phyloP scores from a whole-genome alignment of 2,329 filamentous ascomycete species.

The Neopestalotiopsis clavispora region DNA sequence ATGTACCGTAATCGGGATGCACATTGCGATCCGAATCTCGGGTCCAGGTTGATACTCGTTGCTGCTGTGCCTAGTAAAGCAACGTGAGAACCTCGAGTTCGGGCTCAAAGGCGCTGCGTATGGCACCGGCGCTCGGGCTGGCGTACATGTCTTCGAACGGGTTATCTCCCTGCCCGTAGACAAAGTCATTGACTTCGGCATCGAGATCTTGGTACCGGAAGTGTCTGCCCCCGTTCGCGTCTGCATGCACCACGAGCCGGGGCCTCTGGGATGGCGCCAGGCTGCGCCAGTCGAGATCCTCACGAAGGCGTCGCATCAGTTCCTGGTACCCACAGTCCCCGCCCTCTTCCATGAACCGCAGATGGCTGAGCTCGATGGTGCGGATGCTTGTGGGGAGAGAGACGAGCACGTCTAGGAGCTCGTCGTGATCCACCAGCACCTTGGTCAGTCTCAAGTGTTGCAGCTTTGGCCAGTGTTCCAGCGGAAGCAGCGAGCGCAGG shows the following conservation, averaged over 20 bases:
- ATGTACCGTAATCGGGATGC: background rate
- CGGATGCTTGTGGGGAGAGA: slow-evolving; percentile 6
- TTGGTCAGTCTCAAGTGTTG: slow-evolving; percentile 2
- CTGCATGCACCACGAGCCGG: background rate
- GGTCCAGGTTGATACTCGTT: background rate
- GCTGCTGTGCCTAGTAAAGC: background rate
- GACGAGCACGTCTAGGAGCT: background rate
- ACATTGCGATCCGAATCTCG: background rate
- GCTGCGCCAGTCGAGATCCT: background rate
- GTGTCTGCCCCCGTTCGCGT: background rate
- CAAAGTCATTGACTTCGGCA: background rate
- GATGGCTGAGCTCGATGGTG: slow-evolving; percentile 5
- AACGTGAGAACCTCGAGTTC: slow-evolving; percentile 6
- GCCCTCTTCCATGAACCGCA: slow-evolving; percentile 7
- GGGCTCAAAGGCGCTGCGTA: slow-evolving; percentile 4
- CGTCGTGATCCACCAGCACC: slow-evolving; percentile 1
- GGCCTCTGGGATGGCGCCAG: slow-evolving; percentile 2
- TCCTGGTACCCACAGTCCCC: background rate
- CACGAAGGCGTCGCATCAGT: slow-evolving; percentile 5
- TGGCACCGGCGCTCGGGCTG: slow-evolving; percentile 6
- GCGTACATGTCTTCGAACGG: background rate
- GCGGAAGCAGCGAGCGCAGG: background rate
- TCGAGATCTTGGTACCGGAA: slow-evolving; percentile 5
- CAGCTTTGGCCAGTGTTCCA: background rate
- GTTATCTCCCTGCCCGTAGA: slow-evolving; percentile 3